Evolutionary conservation across 208 protist genomes (phyloP), one percentile per base, ranked within the genome.

Genomic region (Herpetomonas tarakana): DNA sequence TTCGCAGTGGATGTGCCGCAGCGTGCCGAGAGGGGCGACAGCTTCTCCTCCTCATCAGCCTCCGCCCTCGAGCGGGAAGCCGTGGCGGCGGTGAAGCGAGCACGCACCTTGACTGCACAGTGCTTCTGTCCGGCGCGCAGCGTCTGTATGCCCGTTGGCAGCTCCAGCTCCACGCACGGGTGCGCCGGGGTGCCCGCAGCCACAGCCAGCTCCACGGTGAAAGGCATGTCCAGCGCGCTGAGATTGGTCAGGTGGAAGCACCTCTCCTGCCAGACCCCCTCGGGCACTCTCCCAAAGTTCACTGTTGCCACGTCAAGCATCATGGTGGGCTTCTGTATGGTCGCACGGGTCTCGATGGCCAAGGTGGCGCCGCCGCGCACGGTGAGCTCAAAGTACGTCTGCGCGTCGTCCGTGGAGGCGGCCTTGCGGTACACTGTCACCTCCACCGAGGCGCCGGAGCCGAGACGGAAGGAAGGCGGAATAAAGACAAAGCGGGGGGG

Each of bases 341-440:
- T 90, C 24, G 89, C 89, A 52, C 81, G 82, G 14, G 86, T 93
- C 65, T 93, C 89, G 38, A 96, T 81, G 9, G 83, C 86, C 47
- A 92, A 61, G 21, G 77, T 81, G 21, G 65, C 76, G 45, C 84
- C 88, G 30, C 78, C 79, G n/a, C 76, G 80, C 22, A 95, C 81
- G 4, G 75, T 73, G n/a, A 93, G 69, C 65, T 93, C 86, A 68
- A 96, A 93, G 66, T 88, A 93, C n/a, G 82, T 88, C 68, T 93
- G 82, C 56, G 80, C 74, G 31, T 91, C 86, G n/a, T 81, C 79
- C 14, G 72, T 57, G n/a, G 81, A 78, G 35, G 91, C 71, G 21
- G 74, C 89, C 41, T 89, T 82, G 61, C 86, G 86, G 63, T 89
- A 93, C 47, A 96, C 89, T n/a, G 89, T 93, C 25, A 96, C 78